Percentiles rank a stretch among this genome's conserved stretches.
These are phyloP conservation scores for Ceratocystis smalleyi DNA, from an alignment of 2,329 filamentous ascomycete genomes.

Conservation along the genomic window DNA sequence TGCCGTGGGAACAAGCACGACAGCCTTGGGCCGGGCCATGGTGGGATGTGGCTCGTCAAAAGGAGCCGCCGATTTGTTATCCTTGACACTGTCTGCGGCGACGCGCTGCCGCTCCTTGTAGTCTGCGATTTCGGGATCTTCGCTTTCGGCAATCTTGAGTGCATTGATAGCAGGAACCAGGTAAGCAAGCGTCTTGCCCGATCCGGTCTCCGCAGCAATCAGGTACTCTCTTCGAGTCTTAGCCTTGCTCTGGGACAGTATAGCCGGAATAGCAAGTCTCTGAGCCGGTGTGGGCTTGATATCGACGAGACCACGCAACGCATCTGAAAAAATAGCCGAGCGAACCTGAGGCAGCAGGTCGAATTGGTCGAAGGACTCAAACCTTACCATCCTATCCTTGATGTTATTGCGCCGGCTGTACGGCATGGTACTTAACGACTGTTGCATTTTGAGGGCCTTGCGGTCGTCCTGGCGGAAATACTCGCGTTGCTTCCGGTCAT, in stretches of 20 bases:
- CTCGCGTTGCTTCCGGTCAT: constrained; percentile 23
- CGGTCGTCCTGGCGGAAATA: constrained; percentile 27
- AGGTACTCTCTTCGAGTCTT: constrained; percentile 43
- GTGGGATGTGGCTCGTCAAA: constrained; percentile 56
- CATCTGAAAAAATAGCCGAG: constrained; percentile 55
- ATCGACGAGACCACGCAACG: constrained; percentile 57
- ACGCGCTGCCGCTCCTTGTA: constrained; percentile 41
- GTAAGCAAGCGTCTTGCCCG: constrained; percentile 91
- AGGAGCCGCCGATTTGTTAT: constrained; percentile 39
- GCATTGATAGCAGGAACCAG: constrained; percentile 71
- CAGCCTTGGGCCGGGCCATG: constrained; percentile 62
- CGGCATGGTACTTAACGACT: constrained; percentile 56
- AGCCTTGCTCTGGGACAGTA: constrained; percentile 43
- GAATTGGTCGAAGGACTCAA: constrained; percentile 71
- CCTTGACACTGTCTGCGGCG: constrained; percentile 40
- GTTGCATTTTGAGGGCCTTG: constrained; percentile 91
- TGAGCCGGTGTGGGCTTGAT: constrained; percentile 79
- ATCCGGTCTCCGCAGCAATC: constrained; percentile 88
- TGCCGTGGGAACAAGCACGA: constrained; percentile 81
- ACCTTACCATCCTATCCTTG: constrained; percentile 43
- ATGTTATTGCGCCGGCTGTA: constrained; percentile 48
- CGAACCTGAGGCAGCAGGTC: constrained; percentile 56
- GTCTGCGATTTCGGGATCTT: constrained; percentile 42
- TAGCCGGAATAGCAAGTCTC: constrained; percentile 67
- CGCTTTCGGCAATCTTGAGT: constrained; percentile 58